Evolutionary conservation across 2,329 filamentous ascomycete species (phyloP), one percentile per base, ranked within the genome.

Genomic region (Hyphodiscus sp.): DNA sequence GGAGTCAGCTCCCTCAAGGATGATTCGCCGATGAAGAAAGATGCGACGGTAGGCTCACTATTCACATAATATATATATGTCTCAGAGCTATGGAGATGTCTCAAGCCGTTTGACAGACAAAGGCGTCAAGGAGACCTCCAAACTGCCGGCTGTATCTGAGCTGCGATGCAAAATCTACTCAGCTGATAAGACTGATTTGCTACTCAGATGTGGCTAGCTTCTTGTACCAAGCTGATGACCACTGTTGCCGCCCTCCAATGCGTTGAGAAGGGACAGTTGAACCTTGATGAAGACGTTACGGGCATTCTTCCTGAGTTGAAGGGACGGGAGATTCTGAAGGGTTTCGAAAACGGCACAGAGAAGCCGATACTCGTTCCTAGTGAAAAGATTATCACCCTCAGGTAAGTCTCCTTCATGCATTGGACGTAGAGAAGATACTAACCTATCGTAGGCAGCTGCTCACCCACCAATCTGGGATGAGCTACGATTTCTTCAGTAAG

Each of bases 151-250:
- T n/a, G n/a, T n/a, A n/a, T n/a, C n/a, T n/a, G n/a, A n/a, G n/a
- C n/a, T n/a, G n/a, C n/a, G n/a, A n/a, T n/a, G n/a, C n/a, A n/a
- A n/a, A n/a, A n/a, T n/a, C n/a, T n/a, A n/a, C n/a, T n/a, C n/a
- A n/a, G n/a, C n/a, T n/a, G n/a, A n/a, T n/a, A n/a, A n/a, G n/a
- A n/a, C n/a, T n/a, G n/a, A n/a, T n/a, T n/a, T n/a, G n/a, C n/a
- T n/a, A n/a, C n/a, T n/a, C n/a, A n/a, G n/a, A 87, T 84, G 63
- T 82, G 76, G 77, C 70, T 82, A 5, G 79, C 79, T 0, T 80
- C 77, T 0, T 80, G 76, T 61, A 81, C 80, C 16, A 83, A 83
- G 67, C 71, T 82, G 65, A 64, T 81, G 4, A 70, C 73, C 0
- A 75, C 71, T 0, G 63, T 82, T 9, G 76, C 78, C 0, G 74